Evolutionary conservation across 345 rosid genomes (phyloP), one percentile per base, ranked within the genome.

Genomic region (Populus alba): DNA sequence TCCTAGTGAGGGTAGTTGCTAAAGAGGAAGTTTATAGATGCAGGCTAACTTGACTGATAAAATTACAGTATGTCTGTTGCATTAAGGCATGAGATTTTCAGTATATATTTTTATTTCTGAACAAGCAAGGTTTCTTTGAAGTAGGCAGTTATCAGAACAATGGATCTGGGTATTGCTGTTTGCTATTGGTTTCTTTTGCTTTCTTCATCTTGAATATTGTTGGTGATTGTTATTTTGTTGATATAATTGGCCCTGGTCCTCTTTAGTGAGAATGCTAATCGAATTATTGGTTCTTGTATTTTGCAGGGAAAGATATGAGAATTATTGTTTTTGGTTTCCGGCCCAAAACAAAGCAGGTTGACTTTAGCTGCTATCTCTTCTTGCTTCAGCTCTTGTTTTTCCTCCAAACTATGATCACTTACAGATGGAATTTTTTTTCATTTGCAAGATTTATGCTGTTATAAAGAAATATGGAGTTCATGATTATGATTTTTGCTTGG

Each of bases 281-380:
- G 38, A 41, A 45, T 72, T 68, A 38, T 5, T 43, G 16, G 59
- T 71, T 73, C 55, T 55, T 77, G 47, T 25, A 12, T 81, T 84
- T 83, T 83, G 80, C 85, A 96, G 99, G 99, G 75, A 96, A 94
- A 84, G 99, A 96, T 85, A 94, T 96, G 99, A 91, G 97, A 83
- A 86, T 94, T 71, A 82, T 96, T 76, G 98, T 96, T 55, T 92
- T 92, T 83, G 97, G 98, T 78, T 96, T 96, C 81, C 98, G 83
- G 80, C 95, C 99, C 51, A 86, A 86, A 76, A 92, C 88, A 82
- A 94, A 86, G 90, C 95, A 90, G 99, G 99, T 94, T 37, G 78
- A 72, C 51, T 66, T 59, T 23, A 59, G n/a, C 12, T 23, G 25
- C 25, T 23, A 57, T 18, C 25, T 16, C 69, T 65, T 65, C 41